Conservation (phyloP, 2,329 filamentous ascomycete genomes). For the Tricladium varicosporioides region DNA sequence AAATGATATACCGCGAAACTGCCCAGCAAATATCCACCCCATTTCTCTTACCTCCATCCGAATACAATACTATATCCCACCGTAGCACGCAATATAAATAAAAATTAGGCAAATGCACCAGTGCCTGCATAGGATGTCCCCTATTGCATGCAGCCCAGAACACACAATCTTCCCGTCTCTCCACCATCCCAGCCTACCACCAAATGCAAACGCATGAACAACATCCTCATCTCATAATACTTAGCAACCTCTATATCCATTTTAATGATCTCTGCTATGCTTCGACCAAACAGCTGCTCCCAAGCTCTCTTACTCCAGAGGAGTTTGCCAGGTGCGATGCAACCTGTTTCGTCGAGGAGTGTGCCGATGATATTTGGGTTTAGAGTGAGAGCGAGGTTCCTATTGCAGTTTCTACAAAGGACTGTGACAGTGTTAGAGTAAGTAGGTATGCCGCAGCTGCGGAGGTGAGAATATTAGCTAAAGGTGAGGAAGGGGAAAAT, state of each 20-base stretch:
- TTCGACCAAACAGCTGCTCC: conserved; percentile 47
- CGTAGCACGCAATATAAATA: no score
- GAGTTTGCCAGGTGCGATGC: conserved; percentile 48
- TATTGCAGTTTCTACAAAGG: conserved; percentile 40
- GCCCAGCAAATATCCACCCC: no score
- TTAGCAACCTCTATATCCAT: conserved; percentile 41
- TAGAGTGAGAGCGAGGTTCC: conserved; percentile 31
- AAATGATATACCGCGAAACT: no score
- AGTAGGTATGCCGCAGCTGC: conserved; percentile 51
- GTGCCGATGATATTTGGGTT: conserved; percentile 43
- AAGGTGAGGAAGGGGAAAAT: neutral
- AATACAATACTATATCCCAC: no score
- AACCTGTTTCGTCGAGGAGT: conserved; percentile 54
- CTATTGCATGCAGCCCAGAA: conserved; percentile 34
- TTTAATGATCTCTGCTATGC: conserved; percentile 39
- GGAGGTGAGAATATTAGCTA: neutral
- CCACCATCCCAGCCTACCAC: conserved; percentile 51
- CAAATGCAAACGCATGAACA: conserved; percentile 51
- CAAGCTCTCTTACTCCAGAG: conserved; percentile 53
- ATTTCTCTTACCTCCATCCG: no score
- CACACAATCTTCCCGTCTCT: conserved; percentile 37
- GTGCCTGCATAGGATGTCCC: no score
- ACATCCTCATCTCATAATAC: conserved; percentile 49
- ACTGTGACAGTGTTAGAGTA: conserved; percentile 47
- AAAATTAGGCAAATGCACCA: no score